Conservation (phyloP, 2,329 filamentous ascomycete genomes). For the Hysterium pulicare region DNA sequence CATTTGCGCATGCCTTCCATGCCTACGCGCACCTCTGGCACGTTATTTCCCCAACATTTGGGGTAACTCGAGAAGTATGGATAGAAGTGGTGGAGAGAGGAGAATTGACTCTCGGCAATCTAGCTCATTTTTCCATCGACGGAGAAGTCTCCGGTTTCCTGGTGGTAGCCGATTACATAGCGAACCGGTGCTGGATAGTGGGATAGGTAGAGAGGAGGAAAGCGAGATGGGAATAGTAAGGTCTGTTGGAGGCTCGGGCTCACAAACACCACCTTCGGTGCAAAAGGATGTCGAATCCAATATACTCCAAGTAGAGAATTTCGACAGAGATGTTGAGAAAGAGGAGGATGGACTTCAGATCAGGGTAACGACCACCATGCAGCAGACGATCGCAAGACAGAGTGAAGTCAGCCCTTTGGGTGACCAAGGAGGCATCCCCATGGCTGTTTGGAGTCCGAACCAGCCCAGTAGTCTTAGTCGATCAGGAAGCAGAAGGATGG, state of each 20-base stretch:
- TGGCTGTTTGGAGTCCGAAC: background rate
- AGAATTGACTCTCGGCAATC: background rate
- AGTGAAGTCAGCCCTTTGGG: background rate
- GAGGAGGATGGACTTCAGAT: background rate
- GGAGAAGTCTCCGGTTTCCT: background rate
- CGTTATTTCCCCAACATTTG: conserved; percentile 3
- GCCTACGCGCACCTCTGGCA: background rate
- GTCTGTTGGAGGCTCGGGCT: background rate
- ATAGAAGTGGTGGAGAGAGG: background rate
- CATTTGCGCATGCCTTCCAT: conserved; percentile 24
- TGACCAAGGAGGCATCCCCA: background rate
- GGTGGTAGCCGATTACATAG: background rate
- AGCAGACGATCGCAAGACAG: background rate
- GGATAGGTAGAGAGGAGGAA: background rate
- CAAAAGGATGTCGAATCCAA: background rate
- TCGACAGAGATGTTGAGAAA: background rate
- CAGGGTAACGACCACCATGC: background rate
- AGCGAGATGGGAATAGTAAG: background rate
- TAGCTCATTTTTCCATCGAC: background rate
- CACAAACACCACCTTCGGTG: background rate
- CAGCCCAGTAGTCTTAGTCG: background rate
- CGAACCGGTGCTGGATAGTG: background rate
- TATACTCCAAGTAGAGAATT: background rate
- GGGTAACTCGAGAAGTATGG: background rate
- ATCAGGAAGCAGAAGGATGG: background rate